phyloP scores from a whole-genome alignment of 208 protist species.

The Leishmania turanica region DNA sequence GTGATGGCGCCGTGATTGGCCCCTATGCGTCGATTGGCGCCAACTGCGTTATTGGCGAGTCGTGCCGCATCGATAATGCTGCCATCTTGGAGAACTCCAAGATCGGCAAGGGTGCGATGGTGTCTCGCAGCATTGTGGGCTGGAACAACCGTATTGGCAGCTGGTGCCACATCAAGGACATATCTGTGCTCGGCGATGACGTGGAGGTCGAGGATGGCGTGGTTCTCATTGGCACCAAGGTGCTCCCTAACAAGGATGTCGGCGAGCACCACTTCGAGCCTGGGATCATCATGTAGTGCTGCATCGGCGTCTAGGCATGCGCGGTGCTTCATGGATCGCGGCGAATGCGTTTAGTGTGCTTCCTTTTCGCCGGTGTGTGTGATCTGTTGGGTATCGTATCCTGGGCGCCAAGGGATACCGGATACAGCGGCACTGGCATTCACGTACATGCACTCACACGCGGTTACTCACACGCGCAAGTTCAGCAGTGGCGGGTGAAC shows the following conservation, averaged over 20 bases:
- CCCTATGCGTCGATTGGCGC: conserved; percentile 96
- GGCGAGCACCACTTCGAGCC: conserved; percentile 77
- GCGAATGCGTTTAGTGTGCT: background rate
- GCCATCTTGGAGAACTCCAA: conserved; percentile 89
- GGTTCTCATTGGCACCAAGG: conserved; percentile 91
- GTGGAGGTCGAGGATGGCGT: conserved; percentile 93
- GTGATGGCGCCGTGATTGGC: conserved; percentile 93
- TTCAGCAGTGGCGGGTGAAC: background rate
- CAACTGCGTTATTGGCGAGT: conserved; percentile 92
- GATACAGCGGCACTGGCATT: background rate
- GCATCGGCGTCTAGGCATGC: too few relatives aligned
- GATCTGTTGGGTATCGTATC: background rate
- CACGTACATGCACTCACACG: background rate
- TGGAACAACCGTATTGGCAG: conserved; percentile 94
- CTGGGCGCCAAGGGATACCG: background rate
- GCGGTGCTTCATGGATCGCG: background rate
- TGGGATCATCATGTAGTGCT: conserved; percentile 93
- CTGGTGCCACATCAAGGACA: conserved; percentile 94
- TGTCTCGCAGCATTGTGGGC: conserved; percentile 95
- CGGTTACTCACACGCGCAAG: background rate
- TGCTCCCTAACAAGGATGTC: conserved; percentile 97
- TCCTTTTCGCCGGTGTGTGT: background rate
- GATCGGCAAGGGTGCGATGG: conserved; percentile 80
- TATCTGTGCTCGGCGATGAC: conserved; percentile 96
- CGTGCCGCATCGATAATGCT: conserved; percentile 80